A percentile compares a stretch with the other conserved stretches of the same genome.
Conservation (phyloP, 768 basidiomycete species). For the Pleurotus pulmonarius region DNA sequence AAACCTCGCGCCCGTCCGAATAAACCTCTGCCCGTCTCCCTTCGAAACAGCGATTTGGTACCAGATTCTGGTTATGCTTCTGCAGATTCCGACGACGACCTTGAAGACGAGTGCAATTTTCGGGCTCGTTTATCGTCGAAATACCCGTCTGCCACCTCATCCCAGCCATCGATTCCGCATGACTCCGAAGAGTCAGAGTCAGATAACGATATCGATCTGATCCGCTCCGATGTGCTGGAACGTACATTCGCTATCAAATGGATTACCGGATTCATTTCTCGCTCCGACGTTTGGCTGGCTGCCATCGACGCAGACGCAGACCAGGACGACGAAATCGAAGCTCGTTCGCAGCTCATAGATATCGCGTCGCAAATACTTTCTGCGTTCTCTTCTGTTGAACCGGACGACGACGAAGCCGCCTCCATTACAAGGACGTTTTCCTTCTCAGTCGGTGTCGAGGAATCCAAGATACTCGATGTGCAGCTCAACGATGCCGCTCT, state of each 20-base stretch:
- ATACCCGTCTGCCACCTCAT: slow-evolving; percentile 6
- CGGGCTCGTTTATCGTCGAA: slow-evolving; percentile 7
- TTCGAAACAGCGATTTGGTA: slow-evolving; percentile 36
- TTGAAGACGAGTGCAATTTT: slow-evolving; percentile 16
- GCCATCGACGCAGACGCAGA: slow-evolving; percentile 13
- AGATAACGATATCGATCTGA: slow-evolving; percentile 23
- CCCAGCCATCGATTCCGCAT: neutral
- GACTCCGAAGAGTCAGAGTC: neutral
- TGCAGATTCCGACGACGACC: slow-evolving; percentile 57
- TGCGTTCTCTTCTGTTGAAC: slow-evolving; percentile 39
- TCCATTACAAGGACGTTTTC: slow-evolving; percentile 49
- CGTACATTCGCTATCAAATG: slow-evolving; percentile 67
- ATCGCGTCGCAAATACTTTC: slow-evolving; percentile 57
- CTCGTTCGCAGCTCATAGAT: slow-evolving; percentile 45
- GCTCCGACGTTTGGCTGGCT: slow-evolving; percentile 48
- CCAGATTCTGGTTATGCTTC: slow-evolving; percentile 81
- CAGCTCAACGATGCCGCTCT: slow-evolving; percentile 72
- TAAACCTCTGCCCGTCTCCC: slow-evolving; percentile 16
- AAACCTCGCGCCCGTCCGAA: slow-evolving; percentile 20
- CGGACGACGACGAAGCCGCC: slow-evolving; percentile 34
- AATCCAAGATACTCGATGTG: slow-evolving; percentile 31
- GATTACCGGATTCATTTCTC: slow-evolving; percentile 66
- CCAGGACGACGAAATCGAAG: slow-evolving; percentile 30
- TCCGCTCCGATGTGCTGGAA: slow-evolving; percentile 65
- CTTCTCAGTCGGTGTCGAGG: slow-evolving; percentile 29